Evolutionary conservation across 2,329 filamentous ascomycete genomes (phyloP), one percentile per base, ranked within the genome.

Genomic region (Alternaria burnsii): DNA sequence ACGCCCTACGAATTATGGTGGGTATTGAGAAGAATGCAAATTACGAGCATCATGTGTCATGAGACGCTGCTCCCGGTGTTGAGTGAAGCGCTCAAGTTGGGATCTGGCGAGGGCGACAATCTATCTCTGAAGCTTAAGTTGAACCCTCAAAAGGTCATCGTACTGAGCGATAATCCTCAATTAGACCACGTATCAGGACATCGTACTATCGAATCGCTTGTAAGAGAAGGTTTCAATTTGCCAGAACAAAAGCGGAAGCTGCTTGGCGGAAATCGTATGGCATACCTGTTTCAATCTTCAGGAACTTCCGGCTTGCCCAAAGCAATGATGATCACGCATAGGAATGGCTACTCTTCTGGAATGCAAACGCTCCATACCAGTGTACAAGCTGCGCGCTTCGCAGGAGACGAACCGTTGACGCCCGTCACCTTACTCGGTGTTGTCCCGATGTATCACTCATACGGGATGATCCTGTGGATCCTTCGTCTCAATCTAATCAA

Each of bases 281-380:
- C 70, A 4, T 76, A 73, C 53, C 61, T 76, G 5, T 76, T 75
- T 59, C 73, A 75, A 26, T 72, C 66, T 0, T 70, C 66, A 5
- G 75, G 74, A 0, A 76, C 74, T 0, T 74, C 70, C 1, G 73
- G 75, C 0, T 65, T 76, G 0, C 74, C 75, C 3, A 77, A 77
- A 44, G 73, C 72, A 8, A 75, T 76, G 72, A 75, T 75, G 64
- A 76, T 75, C 9, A 65, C 72, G 5, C 74, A 76, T 59, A 63
- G 59, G 9, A 73, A 74, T 24, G 72, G 70, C 2, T 64, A 67
- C 16, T 61, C 68, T 51, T 74, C 71, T 1, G 70, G 71, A 1
- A 65, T 74, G 14, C 72, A 76, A 38, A 65, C 66, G 9, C 68
- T 74, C 43, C 67, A 70, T 4, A 71, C 67, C 3, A 66, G 64